A percentile compares a stretch with the other conserved stretches of the same genome.
phyloP scores from a whole-genome alignment of 805 yeast genomes.

The Myxozyma kluyveri region DNA sequence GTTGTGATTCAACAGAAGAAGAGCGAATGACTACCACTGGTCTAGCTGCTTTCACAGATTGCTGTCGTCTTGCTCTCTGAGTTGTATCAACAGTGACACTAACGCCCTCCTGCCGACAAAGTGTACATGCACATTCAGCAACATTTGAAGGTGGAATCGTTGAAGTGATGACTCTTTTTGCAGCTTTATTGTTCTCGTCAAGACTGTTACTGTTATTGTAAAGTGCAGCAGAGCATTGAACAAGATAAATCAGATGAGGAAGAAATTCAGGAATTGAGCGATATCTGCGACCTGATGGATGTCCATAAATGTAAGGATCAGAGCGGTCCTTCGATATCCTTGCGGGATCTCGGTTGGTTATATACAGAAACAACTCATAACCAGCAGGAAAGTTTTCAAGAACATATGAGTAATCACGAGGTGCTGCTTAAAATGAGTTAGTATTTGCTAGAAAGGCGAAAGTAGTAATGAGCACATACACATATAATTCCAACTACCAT shows the following conservation, averaged over 20 bases:
- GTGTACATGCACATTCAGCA: slow-evolving; percentile 2
- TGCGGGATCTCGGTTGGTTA: slow-evolving; percentile 1
- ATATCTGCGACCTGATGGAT: slow-evolving; percentile 26
- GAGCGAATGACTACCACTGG: background rate
- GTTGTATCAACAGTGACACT: slow-evolving; percentile 1
- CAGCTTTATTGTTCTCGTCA: too few relatives aligned
- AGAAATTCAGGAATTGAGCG: slow-evolving; percentile 18
- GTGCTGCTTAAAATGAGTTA: too few relatives aligned
- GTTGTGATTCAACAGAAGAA: background rate
- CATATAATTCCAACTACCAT: too few relatives aligned
- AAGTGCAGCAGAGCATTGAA: background rate
- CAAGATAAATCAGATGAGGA: slow-evolving; percentile 22
- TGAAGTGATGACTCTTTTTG: background rate
- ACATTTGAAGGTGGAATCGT: background rate
- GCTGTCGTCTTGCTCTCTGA: background rate
- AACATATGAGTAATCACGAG: too few relatives aligned
- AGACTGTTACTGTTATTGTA: background rate
- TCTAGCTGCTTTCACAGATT: background rate
- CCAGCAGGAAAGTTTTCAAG: slow-evolving; percentile 5
- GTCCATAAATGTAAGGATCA: slow-evolving; percentile 22
- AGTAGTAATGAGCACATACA: too few relatives aligned
- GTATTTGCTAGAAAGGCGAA: too few relatives aligned
- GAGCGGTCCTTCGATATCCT: slow-evolving; percentile 5
- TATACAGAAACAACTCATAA: slow-evolving; percentile 12
- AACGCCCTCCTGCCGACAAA: slow-evolving; percentile 5